Conservation (phyloP, 257 asterid species). For the Euphrasia confusa region DNA sequence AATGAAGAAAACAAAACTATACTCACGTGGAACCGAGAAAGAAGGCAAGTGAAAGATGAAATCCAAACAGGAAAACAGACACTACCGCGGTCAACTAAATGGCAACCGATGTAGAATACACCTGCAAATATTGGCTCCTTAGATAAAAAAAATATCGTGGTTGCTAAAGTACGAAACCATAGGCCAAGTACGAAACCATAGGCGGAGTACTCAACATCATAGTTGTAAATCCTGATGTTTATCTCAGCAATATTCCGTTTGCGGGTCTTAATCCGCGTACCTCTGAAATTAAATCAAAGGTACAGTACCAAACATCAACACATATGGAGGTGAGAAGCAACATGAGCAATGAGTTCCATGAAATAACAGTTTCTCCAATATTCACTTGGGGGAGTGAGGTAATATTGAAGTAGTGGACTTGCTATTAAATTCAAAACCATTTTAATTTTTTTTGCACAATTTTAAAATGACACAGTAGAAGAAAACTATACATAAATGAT, state of each 20-base stretch:
- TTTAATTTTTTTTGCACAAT: not conserved
- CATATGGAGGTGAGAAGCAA: no score
- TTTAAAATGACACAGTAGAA: not conserved
- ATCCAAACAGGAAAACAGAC: constrained; percentile 78
- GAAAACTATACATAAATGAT: constrained; percentile 8
- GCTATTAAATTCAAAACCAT: constrained; percentile 2
- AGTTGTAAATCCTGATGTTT: not conserved
- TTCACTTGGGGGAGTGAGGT: not conserved
- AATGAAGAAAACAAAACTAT: constrained; percentile 8
- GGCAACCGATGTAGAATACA: constrained; percentile 94
- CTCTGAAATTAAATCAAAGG: constrained; percentile 43
- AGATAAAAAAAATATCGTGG: no score
- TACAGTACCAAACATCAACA: constrained; percentile 20
- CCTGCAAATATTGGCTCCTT: constrained; percentile 44
- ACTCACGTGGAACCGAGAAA: constrained; percentile 92
- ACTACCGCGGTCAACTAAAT: constrained; percentile 50
- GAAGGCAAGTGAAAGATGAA: constrained; percentile 93
- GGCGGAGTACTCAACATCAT: not conserved
- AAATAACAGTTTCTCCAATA: constrained; percentile 2
- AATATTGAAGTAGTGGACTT: not conserved
- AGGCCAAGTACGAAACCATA: no score
- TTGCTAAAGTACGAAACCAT: no score
- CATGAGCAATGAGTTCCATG: constrained; percentile 1
- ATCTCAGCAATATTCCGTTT: constrained; percentile 79
- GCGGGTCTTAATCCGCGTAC: constrained; percentile 99